These are phyloP conservation scores for Raffaelea albimanens DNA, from an alignment of 2,329 filamentous ascomycete species.

Conservation along the genomic window DNA sequence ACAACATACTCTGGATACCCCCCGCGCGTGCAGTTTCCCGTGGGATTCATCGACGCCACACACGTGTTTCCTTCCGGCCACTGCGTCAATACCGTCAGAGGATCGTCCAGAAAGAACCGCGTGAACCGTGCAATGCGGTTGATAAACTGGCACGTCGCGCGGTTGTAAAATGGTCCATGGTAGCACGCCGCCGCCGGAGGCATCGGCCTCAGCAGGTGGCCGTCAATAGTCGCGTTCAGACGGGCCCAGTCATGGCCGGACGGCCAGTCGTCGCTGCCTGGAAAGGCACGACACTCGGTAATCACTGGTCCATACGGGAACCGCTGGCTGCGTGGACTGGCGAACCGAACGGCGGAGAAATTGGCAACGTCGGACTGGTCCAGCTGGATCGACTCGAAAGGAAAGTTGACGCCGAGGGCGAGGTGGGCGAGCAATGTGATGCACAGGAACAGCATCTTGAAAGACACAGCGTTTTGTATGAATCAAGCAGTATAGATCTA, in stretches of 20 bases:
- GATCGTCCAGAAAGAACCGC: slow-evolving; percentile 23
- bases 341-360: slow-evolving; percentile 7
- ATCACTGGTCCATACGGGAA: background rate
- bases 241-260: slow-evolving; percentile 18
- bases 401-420: slow-evolving; percentile 3
- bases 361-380: slow-evolving; percentile 3
- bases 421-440: background rate
- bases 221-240: slow-evolving; percentile 20
- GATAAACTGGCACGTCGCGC: slow-evolving; percentile 20
- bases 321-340: background rate
- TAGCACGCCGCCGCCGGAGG: slow-evolving; percentile 24
- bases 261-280: slow-evolving; percentile 21
- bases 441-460: too few relatives aligned
- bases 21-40: slow-evolving; percentile 22
- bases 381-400: slow-evolving; percentile 7
- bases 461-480: too few relatives aligned
- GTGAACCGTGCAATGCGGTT: slow-evolving; percentile 18
- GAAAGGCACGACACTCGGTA: slow-evolving; percentile 19
- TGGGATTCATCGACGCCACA: slow-evolving; percentile 12
- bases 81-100: slow-evolving; percentile 20
- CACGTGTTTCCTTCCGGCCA: slow-evolving; percentile 25
- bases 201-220: slow-evolving; percentile 21
- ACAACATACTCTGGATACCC: slow-evolving; percentile 27
- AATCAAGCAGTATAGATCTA: too few relatives aligned
- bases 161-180: slow-evolving; percentile 16